phyloP scores from a whole-genome alignment of 768 basidiomycete genomes.

The Russula sp. region DNA sequence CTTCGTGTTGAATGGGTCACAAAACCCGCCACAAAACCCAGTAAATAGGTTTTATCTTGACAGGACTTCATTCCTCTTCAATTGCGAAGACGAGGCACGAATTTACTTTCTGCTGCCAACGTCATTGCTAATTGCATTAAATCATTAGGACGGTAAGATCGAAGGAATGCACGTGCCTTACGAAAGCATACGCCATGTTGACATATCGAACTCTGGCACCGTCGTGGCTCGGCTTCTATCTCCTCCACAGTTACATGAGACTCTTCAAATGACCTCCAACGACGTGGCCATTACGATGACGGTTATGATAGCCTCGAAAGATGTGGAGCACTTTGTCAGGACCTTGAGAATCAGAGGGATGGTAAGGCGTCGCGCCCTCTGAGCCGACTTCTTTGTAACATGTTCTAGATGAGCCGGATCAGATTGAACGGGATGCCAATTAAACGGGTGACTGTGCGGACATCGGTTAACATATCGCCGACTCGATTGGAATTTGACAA shows the following conservation, averaged over 20 bases:
- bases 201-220: constrained; percentile 21
- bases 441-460: constrained; percentile 11
- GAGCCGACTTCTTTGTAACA: neutral
- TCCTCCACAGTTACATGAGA: constrained; percentile 20
- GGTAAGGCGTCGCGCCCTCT: constrained; percentile 2
- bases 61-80: constrained; percentile 25
- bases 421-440: constrained; percentile 20
- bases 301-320: constrained; percentile 3
- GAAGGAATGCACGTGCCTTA: constrained; percentile 24
- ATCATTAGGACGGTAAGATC: constrained; percentile 23
- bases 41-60: constrained; percentile 27
- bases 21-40: constrained; percentile 3
- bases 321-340: constrained; percentile 15
- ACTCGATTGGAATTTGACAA: constrained; percentile 27
- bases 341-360: constrained; percentile 18
- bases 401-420: constrained; percentile 11
- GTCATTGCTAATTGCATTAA: neutral
- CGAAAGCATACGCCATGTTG: constrained; percentile 12
- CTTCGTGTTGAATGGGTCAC: constrained; percentile 15
- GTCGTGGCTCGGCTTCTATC: constrained; percentile 4
- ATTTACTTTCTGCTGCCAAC: neutral
- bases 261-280: constrained; percentile 8
- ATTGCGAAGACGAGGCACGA: constrained; percentile 26
- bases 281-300: constrained; percentile 6
- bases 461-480: constrained; percentile 23